These are phyloP conservation scores for Pilaira anomala DNA, from an alignment of 192 early-diverging fungal genomes.

Conservation along the genomic window DNA sequence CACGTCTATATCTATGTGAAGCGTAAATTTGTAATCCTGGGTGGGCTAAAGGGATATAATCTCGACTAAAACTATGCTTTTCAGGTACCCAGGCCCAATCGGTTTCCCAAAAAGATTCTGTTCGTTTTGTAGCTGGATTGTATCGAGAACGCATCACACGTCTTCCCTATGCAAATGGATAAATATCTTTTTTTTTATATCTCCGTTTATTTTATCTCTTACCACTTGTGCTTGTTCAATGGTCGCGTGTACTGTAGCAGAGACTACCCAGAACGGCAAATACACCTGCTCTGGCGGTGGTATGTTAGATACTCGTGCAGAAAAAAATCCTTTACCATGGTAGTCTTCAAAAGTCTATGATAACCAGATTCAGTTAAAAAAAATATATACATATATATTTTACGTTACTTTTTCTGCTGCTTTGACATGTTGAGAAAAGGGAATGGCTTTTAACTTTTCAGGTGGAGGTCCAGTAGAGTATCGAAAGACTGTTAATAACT, in stretches of 20 bases:
- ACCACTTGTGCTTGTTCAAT: slow-evolving; percentile 49
- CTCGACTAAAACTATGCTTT: slow-evolving; percentile 30
- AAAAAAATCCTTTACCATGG: slow-evolving; percentile 56
- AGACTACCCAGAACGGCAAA: slow-evolving; percentile 52
- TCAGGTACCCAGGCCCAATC: slow-evolving; percentile 44
- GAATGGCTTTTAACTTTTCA: slow-evolving; percentile 44
- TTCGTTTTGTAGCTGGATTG: slow-evolving; percentile 42
- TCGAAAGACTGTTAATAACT: no score
- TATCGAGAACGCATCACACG: slow-evolving; percentile 39
- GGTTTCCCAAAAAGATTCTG: slow-evolving; percentile 44
- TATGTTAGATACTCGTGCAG: slow-evolving; percentile 33
- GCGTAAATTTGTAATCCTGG: slow-evolving; percentile 49
- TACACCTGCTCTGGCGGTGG: slow-evolving; percentile 43
- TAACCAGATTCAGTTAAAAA: neutral
- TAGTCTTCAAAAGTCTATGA: slow-evolving; percentile 45
- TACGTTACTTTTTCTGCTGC: slow-evolving; percentile 46
- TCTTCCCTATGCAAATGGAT: slow-evolving; percentile 33
- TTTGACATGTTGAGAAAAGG: slow-evolving; percentile 44
- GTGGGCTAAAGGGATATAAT: slow-evolving; percentile 32
- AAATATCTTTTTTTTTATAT: neutral
- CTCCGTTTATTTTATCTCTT: neutral
- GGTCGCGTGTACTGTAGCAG: slow-evolving; percentile 40
- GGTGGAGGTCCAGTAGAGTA: no score
- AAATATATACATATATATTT: neutral
- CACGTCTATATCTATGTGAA: slow-evolving; percentile 49